Base-by-base conservation (phyloP, 2,329 filamentous ascomycete genomes). In the Colletotrichum australisinense region DNA sequence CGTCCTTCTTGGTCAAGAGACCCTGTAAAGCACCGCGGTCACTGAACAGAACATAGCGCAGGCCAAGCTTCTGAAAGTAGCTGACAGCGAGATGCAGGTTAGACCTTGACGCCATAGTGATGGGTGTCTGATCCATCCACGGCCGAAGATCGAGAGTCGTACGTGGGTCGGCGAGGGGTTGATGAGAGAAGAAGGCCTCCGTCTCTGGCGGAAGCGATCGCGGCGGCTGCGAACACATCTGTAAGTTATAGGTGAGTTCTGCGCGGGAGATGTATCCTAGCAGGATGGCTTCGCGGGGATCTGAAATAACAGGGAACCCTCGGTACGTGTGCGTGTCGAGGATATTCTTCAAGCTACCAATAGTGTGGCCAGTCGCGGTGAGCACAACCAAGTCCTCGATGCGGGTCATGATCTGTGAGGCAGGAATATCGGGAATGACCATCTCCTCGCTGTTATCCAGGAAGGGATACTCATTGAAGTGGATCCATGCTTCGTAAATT, bases 61-160 rank as follows among this genome's bases (percentile, higher is more conserved):
- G 84, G 24, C 97, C 97, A 9, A 99, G 90, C 80, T 96, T 96
- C 85, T 98, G 95, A 83, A 99, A 98, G 88, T 99, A 97, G 70
- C 90, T 92, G 28, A 97, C 92, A 4, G 94, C 94, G n/a, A 98
- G 89, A 80, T 95, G 92, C 73, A 99, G 91, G 72, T 88, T 93
- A 19, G 92, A 92, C 75, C 92, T 90, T 26, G 91, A 92, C 55
- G 95, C 94, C 22, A 98, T 87, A 0, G 97, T 98, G 59, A 99
- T 93, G 0, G 97, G 97, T 0, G 97, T 99, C 82, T 98, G 96
- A 82, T 99, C 97, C 95, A 99, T 98, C 97, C 97, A 99, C 2
- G 95, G 95, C 8, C 96, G 88, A 12, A 99, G 88, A 83, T 99
- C 97, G 52, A 99, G 90, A 1, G 93, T 95, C 19, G 91, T 88